Evolutionary conservation across 371 early-diverging fungal genomes (phyloP), one percentile per base, ranked within the genome.

Genomic region (Fennellomyces sp.): DNA sequence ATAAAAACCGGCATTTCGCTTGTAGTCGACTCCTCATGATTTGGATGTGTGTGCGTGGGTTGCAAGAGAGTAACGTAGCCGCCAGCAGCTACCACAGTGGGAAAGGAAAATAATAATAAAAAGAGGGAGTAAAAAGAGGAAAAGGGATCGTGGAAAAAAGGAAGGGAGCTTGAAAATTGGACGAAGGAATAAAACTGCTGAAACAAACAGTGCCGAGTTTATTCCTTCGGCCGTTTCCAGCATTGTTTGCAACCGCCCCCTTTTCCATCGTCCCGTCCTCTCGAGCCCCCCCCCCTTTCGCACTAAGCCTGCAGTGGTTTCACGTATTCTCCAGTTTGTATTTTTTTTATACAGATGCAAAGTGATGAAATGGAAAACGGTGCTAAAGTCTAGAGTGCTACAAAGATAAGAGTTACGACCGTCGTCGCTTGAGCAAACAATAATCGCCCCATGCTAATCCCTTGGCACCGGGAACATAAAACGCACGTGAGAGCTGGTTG

Each of bases 381-480:
- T 33, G 35, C 6, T 8, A 33, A 33, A 39, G 13, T 39, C 39
- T 39, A 39, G 17, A 39, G 21, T 17, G 4, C 7, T 45, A 45
- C 45, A 45, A 41, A 45, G 17, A 42, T 23, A 42, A 19, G 7
- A 42, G 25, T 45, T 17, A 45, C 17, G 45, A 45, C 21, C 45
- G 45, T 26, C 61, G 70, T 38, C 68, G 63, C 50, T 78, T 78
- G 57, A 88, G 70, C 33, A 88, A 50, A 68, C 91, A 90, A 65
- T 88, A 90, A 23, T 85, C 80, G 21, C 83, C 84, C 88, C 88
- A 90, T 27, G 52, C 71, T 23, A 74, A 54, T 13, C 78, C 75
- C 11, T 69, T 60, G 21, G 62, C 55, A 26, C 70, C 72, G 29
- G 89, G 87, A 2, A 86, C 61, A 73, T 81, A 88, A 51, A 90